Conservation (phyloP, 1,284 basidiomycete species). For the Leucoagaricus sp. region DNA sequence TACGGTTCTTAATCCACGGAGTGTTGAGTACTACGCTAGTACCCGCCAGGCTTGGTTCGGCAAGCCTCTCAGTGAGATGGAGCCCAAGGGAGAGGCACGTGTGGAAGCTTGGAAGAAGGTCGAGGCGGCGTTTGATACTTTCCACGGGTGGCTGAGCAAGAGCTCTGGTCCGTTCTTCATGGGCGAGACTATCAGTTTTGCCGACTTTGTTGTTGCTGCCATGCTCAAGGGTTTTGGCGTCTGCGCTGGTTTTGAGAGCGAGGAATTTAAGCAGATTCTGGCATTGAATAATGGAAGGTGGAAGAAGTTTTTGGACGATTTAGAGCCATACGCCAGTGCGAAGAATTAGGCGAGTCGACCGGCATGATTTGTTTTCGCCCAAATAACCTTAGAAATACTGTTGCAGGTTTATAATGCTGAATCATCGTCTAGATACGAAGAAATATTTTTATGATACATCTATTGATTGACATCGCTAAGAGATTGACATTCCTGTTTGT, state of each 20-base stretch:
- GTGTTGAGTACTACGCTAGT: conserved; percentile 25
- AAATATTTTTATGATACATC: too few species aligned
- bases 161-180: conserved; percentile 26
- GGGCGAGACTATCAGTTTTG: conserved; percentile 25
- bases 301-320: conserved; percentile 8
- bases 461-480: too few species aligned
- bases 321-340: background rate
- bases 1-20: conserved; percentile 19
- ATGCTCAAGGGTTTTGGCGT: conserved; percentile 19
- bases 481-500: too few species aligned
- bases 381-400: too few species aligned
- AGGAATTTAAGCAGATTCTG: conserved; percentile 25
- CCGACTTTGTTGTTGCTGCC: conserved; percentile 24
- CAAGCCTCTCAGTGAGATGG: conserved; percentile 25
- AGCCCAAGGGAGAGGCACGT: conserved; percentile 21
- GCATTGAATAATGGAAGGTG: conserved; percentile 28
- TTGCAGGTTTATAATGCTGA: too few species aligned
- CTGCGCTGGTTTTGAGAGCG: conserved; percentile 23
- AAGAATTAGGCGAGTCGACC: background rate
- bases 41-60: conserved; percentile 23
- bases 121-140: conserved; percentile 19
- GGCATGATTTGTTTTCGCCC: too few species aligned
- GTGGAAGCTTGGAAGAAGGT: conserved; percentile 25
- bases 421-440: too few species aligned
- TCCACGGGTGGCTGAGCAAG: conserved; percentile 24